Evolutionary conservation across 164 flowering plant genomes (phyloP).

Genomic region (Chimonanthus salicifolius): DNA sequence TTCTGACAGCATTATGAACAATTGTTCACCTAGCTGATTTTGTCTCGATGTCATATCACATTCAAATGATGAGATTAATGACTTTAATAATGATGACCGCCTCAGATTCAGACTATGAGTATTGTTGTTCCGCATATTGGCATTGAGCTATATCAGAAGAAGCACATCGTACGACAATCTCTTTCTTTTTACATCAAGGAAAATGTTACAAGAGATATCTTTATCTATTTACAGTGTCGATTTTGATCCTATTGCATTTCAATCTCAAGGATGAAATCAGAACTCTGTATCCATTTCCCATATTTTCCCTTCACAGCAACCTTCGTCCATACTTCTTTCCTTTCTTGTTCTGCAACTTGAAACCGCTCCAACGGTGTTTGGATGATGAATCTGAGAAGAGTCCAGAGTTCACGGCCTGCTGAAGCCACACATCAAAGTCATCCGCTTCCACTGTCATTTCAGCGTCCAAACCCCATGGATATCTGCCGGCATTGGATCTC

Average conservation of each 20-base stretch:
- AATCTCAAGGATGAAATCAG: background rate
- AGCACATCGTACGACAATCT: too few species aligned
- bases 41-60: too few species aligned
- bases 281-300: background rate
- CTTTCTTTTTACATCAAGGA: too few species aligned
- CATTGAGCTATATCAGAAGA: too few species aligned
- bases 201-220: too few species aligned
- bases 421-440: slow-evolving; percentile 90
- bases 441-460: slow-evolving; percentile 84
- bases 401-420: slow-evolving; percentile 93
- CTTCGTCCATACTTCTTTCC: slow-evolving; percentile 76
- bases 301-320: background rate
- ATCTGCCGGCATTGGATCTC: slow-evolving; percentile 65
- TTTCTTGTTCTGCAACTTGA: slow-evolving; percentile 63
- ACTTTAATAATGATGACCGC: too few species aligned
- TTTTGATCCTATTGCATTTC: background rate
- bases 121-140: too few species aligned
- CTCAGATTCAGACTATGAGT: too few species aligned
- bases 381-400: slow-evolving; percentile 66
- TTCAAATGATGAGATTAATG: too few species aligned
- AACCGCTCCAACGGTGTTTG: slow-evolving; percentile 93
- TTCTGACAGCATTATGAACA: too few species aligned
- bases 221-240: background rate
- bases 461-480: slow-evolving; percentile 87
- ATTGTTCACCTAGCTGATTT: too few species aligned